Base-by-base conservation (phyloP, 495 filamentous ascomycete species). In the Annulohypoxylon bovei region DNA sequence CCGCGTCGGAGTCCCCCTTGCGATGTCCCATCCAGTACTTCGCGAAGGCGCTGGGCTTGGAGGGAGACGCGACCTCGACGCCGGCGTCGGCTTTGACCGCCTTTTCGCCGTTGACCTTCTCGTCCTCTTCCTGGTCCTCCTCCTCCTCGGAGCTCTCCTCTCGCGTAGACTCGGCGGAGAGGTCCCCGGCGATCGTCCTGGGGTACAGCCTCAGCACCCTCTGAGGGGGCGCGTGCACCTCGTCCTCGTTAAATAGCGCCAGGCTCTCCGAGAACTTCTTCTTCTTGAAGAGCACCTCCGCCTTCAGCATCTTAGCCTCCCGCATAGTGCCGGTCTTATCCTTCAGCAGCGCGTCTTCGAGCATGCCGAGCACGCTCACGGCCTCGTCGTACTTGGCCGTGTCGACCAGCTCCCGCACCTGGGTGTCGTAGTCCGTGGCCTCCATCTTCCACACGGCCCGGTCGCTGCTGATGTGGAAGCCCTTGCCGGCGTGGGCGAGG, bases 381-480 rank as follows among this genome's bases (percentile, higher is more conserved):
- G 95, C 96, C 78, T 99, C 95, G 71, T 99, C 95, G 46, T 93
- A 88, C 70, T 88, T 88, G 5, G 86, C 90, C 55, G 87, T 89
- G 46, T 89, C 86, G 3, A 97, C 87, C 33, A 99, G 83, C 50
- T 96, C 88, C 59, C 94, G 90, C 28, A 99, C 89, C 73, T 99
- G 95, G 0, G 91, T 88, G 73, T 97, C 93, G 70, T 99, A 99
- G 57, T 94, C 91, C 44, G 92, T 86, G n/a, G 94, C 90, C 47
- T 90, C 91, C 95, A 98, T 97, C 53, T 94, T 89, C 96, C 96
- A 99, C 30, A 99, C 92, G 20, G 84, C 90, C 14, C 94, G 86
- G 32, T 98, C 94, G 70, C 94, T 97, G 6, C 89, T 85, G 16
- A 98, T 93, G 55, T 97, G 86, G 71, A 98, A 98, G 0, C 93